phyloP scores from a whole-genome alignment of 495 filamentous ascomycete species.

The Hypomontagnella monticulosa region DNA sequence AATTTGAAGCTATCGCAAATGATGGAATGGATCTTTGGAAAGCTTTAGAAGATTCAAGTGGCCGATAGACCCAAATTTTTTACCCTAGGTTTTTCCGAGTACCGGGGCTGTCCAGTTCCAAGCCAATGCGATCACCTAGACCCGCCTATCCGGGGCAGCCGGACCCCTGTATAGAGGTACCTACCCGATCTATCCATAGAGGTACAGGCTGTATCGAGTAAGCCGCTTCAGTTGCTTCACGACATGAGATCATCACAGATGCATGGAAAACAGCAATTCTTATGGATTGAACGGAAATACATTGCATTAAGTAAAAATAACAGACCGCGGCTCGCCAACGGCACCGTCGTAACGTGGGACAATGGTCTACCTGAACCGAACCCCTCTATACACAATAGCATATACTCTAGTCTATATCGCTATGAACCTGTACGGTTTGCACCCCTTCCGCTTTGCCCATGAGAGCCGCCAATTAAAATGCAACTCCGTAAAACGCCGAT shows the following conservation, averaged over 20 bases:
- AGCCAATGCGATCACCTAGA: neutral
- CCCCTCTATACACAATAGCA: slow-evolving; percentile 37
- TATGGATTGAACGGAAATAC: neutral
- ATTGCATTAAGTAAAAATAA: slow-evolving; percentile 32
- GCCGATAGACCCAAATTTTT: slow-evolving; percentile 44
- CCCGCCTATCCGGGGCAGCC: slow-evolving; percentile 21
- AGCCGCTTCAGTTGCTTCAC: neutral
- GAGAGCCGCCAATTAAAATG: neutral
- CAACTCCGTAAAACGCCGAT: no score
- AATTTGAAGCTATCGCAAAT: slow-evolving; percentile 47
- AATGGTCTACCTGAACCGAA: slow-evolving; percentile 21
- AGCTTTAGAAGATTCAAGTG: slow-evolving; percentile 51
- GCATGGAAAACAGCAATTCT: no score
- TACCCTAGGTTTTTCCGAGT: slow-evolving; percentile 47
- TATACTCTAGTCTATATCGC: slow-evolving; percentile 38
- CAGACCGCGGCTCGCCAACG: slow-evolving; percentile 9
- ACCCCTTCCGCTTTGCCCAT: slow-evolving; percentile 32
- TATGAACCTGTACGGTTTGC: slow-evolving; percentile 37
- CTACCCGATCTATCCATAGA: neutral
- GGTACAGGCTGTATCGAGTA: slow-evolving; percentile 2
- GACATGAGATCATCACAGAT: neutral
- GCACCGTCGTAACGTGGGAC: slow-evolving; percentile 13
- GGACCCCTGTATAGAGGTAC: slow-evolving; percentile 5
- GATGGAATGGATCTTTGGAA: slow-evolving; percentile 40
- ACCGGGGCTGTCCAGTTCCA: slow-evolving; percentile 14